Conservation (phyloP, 179 eudicot species). For the Beta corolliflora region DNA sequence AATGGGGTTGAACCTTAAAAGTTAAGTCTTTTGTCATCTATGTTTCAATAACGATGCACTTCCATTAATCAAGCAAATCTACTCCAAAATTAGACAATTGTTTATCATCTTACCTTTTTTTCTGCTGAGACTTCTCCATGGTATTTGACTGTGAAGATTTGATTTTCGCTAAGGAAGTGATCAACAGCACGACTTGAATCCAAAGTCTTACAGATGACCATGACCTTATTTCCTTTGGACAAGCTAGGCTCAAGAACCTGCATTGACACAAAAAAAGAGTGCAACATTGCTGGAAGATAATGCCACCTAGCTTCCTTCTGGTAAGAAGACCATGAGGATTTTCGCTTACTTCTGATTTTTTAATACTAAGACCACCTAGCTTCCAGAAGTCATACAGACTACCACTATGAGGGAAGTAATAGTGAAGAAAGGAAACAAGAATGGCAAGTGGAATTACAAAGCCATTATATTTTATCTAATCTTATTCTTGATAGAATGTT, state of each 20-base stretch:
- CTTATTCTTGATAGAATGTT: neutral
- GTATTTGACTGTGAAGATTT: conserved; percentile 90
- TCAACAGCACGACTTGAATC: conserved; percentile 98
- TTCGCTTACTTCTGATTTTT: too few relatives aligned
- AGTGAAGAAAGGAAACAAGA: neutral
- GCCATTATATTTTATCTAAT: neutral
- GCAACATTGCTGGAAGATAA: neutral
- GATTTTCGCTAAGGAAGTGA: conserved; percentile 78
- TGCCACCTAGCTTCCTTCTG: neutral
- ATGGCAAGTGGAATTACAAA: neutral
- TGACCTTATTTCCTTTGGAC: conserved; percentile 87
- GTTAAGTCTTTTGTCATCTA: neutral
- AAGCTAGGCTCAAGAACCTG: conserved; percentile 99
- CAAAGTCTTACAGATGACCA: conserved; percentile 96
- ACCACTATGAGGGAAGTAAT: too few relatives aligned
- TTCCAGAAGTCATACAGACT: too few relatives aligned
- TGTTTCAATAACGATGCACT: neutral
- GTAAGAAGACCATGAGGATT: too few relatives aligned
- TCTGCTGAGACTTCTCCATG: conserved; percentile 99
- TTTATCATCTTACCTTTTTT: conserved; percentile 62
- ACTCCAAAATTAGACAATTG: neutral
- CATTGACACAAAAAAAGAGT: conserved; percentile 17
- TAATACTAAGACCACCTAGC: too few relatives aligned
- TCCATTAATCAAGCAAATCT: conserved; percentile 9
- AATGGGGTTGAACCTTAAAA: conserved; percentile 1